phyloP scores from a whole-genome alignment of 2,329 filamentous ascomycete species.

The Cercospora canescens region DNA sequence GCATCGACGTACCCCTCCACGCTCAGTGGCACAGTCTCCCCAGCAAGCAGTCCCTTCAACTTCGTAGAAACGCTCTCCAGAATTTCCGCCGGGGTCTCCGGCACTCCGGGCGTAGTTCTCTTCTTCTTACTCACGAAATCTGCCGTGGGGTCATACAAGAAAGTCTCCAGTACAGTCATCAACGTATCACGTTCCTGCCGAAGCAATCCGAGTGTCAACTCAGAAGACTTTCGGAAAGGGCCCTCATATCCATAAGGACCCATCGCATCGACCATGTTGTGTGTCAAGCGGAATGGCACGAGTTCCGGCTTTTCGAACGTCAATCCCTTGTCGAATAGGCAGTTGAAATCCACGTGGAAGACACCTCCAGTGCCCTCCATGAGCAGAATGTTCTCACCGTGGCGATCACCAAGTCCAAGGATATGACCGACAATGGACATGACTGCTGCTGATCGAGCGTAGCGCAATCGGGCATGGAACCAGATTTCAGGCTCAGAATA shows the following conservation, averaged over 20 bases:
- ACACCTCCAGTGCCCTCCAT: slow-evolving; percentile 92
- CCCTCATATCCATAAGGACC: slow-evolving; percentile 90
- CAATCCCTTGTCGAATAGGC: slow-evolving; percentile 95
- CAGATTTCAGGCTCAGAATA: slow-evolving; percentile 91
- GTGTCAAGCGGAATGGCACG: slow-evolving; percentile 93
- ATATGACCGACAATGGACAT: slow-evolving; percentile 99
- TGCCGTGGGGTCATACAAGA: slow-evolving; percentile 93
- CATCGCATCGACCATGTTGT: slow-evolving; percentile 99
- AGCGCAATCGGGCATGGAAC: slow-evolving; percentile 85
- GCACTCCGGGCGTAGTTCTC: slow-evolving; percentile 55
- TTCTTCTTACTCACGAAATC: slow-evolving; percentile 79
- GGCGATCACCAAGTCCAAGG: slow-evolving; percentile 86
- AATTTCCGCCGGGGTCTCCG: slow-evolving; percentile 74
- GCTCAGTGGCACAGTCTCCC: slow-evolving; percentile 88
- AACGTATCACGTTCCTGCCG: slow-evolving; percentile 92
- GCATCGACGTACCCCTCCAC: slow-evolving; percentile 98
- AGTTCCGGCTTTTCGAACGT: slow-evolving; percentile 93
- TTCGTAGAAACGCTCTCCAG: slow-evolving; percentile 87
- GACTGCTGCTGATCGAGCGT: slow-evolving; percentile 91
- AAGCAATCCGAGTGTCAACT: slow-evolving; percentile 80
- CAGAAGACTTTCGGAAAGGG: slow-evolving; percentile 86
- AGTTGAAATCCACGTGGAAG: slow-evolving; percentile 99
- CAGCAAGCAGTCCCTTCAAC: slow-evolving; percentile 76
- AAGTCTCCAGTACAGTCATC: slow-evolving; percentile 96
- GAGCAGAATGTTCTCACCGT: slow-evolving; percentile 95